Percentiles rank a stretch among this genome's conserved stretches.
Evolutionary conservation across 2,329 filamentous ascomycete genomes (phyloP).

Genomic region (Diaporthe sp.): DNA sequence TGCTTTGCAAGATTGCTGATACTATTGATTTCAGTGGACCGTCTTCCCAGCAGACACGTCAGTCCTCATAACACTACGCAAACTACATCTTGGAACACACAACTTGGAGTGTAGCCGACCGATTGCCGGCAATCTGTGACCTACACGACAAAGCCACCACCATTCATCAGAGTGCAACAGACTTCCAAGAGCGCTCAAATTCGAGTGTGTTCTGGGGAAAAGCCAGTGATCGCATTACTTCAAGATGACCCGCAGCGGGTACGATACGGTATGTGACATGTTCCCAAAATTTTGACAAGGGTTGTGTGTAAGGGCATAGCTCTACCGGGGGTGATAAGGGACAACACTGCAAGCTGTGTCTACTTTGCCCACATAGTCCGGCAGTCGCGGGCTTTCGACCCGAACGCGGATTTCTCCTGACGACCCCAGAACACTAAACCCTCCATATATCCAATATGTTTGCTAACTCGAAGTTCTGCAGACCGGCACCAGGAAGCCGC

Average conservation of each 20-base stretch:
- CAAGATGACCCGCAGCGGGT: conserved; percentile 29
- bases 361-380: neutral
- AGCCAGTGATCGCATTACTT: neutral
- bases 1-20: neutral
- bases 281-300: neutral
- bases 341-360: neutral
- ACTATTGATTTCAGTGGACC: conserved; percentile 1
- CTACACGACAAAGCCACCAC: neutral
- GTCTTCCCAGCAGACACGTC: conserved; percentile 21
- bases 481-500: conserved; percentile 13
- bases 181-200: neutral
- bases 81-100: neutral
- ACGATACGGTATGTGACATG: conserved; percentile 17
- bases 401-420: no score
- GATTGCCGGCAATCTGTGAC: conserved; percentile 25
- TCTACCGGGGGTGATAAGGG: neutral
- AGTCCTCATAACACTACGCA: neutral
- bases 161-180: neutral
- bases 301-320: neutral
- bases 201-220: no score
- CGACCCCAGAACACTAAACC: neutral
- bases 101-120: conserved; percentile 8
- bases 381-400: neutral
- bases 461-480: neutral
- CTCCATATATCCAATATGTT: neutral